Base-by-base conservation (phyloP, 306 rosid species). In the Lotus japonicus region DNA sequence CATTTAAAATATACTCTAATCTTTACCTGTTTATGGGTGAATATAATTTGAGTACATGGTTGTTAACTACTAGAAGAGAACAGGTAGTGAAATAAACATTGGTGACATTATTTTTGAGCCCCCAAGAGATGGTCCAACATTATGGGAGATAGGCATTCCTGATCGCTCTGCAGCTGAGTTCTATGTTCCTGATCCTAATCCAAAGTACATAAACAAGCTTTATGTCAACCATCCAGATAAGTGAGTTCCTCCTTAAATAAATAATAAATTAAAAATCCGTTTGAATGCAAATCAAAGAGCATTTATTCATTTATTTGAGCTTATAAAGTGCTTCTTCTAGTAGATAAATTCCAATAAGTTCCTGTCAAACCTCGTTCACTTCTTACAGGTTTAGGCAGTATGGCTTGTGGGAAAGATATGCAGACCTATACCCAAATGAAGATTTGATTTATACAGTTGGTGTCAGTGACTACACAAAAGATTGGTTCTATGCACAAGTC, bases 401-500 rank as follows among this genome's bases (percentile, higher is more conserved):
- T 57, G 98, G 96, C 12, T 77, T 92, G 63, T 92, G 98, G 98
- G 95, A 89, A 76, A 87, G 92, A 77, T 89, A 87, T 69, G 76
- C 92, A 45, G 96, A 92, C 0, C 60, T 92, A 64, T 89, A 85
- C 55, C 95, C 95, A 13, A 38, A 78, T 1, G 79, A 51, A 28
- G 98, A 92, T 72, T 76, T 89, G 63, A 61, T 81, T 13, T 92
- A 81, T 73, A 83, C 73, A 0, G 72, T 92, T 12, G 98, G 89
- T 33, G 63, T 60, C 0, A 86, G 84, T 75, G 87, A 92, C 64
- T 87, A 82, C 26, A 12, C 7, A 1, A 83, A 81, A 72, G 98
- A 92, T 58, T 89, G 98, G 95, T 92, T 92, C 70, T 89, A 87
- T 52, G 96, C 92, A 68, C 98, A 92, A 0, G 96, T 89, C 73